Conservation (phyloP, 371 early-diverging fungal species). For the Mortierella sp. region DNA sequence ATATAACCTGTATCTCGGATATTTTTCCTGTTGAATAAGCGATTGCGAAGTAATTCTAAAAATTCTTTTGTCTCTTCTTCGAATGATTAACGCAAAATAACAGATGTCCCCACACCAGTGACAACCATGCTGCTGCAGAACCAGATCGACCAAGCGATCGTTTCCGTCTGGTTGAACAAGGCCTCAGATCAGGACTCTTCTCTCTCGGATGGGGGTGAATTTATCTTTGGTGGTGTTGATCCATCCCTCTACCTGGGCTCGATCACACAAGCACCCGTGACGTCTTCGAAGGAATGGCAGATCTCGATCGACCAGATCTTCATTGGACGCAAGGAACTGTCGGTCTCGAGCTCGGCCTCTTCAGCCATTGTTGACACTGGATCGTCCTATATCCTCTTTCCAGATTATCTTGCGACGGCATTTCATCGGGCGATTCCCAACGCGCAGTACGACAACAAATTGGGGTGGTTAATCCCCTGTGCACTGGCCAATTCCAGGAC, state of each 20-base stretch:
- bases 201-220: slow-evolving; percentile 37
- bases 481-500: slow-evolving; percentile 30
- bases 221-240: slow-evolving; percentile 51
- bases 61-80: no score
- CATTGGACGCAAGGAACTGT: slow-evolving; percentile 37
- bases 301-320: slow-evolving; percentile 24
- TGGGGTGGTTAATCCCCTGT: slow-evolving; percentile 53
- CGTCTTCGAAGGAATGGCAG: slow-evolving; percentile 41
- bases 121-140: slow-evolving; percentile 36
- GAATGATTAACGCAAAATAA: no score
- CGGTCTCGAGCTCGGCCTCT: slow-evolving; percentile 18
- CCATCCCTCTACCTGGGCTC: slow-evolving; percentile 23
- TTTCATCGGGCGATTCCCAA: slow-evolving; percentile 51
- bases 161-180: slow-evolving; percentile 52
- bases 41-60: no score
- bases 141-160: slow-evolving; percentile 36
- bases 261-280: slow-evolving; percentile 40
- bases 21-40: no score
- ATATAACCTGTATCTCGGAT: no score
- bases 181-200: slow-evolving; percentile 32
- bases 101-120: slow-evolving; percentile 30
- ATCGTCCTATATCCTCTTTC: slow-evolving; percentile 50
- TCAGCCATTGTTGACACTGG: slow-evolving; percentile 51
- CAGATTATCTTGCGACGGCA: slow-evolving; percentile 38
- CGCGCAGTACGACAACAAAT: slow-evolving; percentile 26